Evolutionary conservation across 1,284 basidiomycete genomes (phyloP), one percentile per base, ranked within the genome.

Genomic region (Sporisorium graminicola): DNA sequence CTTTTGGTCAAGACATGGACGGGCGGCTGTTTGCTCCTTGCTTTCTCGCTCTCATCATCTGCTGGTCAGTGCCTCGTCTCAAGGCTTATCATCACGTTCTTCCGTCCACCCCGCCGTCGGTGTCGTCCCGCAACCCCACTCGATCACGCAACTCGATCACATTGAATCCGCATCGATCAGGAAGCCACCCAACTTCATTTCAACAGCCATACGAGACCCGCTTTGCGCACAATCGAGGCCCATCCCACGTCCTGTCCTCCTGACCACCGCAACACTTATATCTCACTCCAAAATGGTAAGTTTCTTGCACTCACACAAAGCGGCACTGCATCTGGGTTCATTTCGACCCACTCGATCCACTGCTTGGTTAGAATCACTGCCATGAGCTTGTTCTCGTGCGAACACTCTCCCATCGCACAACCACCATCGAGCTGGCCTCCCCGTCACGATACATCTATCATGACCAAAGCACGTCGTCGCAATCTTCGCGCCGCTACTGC

Each of bases 401-500:
- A 44, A 9, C 22, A 13, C 29, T 8, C 26, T 24, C 24, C 22
- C 26, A 8, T 59, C 49, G 29, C 16, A 18, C 40, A 5, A 49
- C 24, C 58, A 52, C 37, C 49, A 52, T 52, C 35, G n/a, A 37
- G 6, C 14, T 44, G 20, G 40, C 14, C 42, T 14, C 26, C 26
- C 40, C 16, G 37, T 40, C 43, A 51, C 3, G n/a, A n/a, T n/a
- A n/a, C n/a, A n/a, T n/a, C n/a, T n/a, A n/a, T n/a, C 22, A 72
- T 72, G 69, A 63, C 69, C 33, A 72, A 66, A 50, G 60, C 55
- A 37, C 63, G 63, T 47, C 59, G 60, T 51, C 69, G 69, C 59
- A 72, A 72, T 26, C 64, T 65, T 12, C 69, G 69, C 20, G 56
- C 64, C 26, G 20, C 9, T 24, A 14, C 63, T 18, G 58, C 58